Evolutionary conservation across 2,329 filamentous ascomycete species (phyloP), one percentile per base, ranked within the genome.

Genomic region (Albifimbria verrucaria): DNA sequence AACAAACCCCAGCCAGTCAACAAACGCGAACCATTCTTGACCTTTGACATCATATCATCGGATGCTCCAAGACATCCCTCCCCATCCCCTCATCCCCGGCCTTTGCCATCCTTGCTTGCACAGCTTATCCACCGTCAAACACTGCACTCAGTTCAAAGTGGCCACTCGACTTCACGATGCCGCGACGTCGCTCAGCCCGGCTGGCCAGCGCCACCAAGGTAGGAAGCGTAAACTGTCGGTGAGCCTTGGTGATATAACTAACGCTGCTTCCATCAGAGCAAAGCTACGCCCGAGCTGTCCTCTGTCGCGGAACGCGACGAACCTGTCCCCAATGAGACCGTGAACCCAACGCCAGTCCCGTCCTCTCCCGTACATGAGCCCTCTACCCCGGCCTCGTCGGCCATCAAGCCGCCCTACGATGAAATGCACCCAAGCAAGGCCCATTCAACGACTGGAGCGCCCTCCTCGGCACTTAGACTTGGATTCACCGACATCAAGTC

Each of bases 361-460:
- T 71, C 73, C 20, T 73, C 72, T 53, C 65, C 63, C 44, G 59
- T 62, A 49, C 66, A 74, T 36, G 61, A 62, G 48, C 73, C 74
- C 4, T 65, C 64, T 24, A 87, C 89, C 2, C 91, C 91, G 5
- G 82, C 83, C 39, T 81, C 79, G 15, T 84, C 85, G 4, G 80
- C 85, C 6, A 75, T 88, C 60, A 88, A 89, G 73, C 89, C 90
- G 22, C 77, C 87, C 47, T 80, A 80, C 58, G 84, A 86, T 55
- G 92, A 96, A 68, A 97, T 97, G 92, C 92, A 97, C 67, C 93
- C 93, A 9, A 89, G 89, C 74, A 89, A 89, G 66, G 83, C 85
- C 52, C 90, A 94, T 53, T 80, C 83, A 58, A 92, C 89, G 21
- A 88, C 85, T 56, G 89, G 88, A 51, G 77, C 89, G 44, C 83